Evolutionary conservation across 345 rosid genomes (phyloP), one percentile per base, ranked within the genome.

Genomic region (Trapa incisa): DNA sequence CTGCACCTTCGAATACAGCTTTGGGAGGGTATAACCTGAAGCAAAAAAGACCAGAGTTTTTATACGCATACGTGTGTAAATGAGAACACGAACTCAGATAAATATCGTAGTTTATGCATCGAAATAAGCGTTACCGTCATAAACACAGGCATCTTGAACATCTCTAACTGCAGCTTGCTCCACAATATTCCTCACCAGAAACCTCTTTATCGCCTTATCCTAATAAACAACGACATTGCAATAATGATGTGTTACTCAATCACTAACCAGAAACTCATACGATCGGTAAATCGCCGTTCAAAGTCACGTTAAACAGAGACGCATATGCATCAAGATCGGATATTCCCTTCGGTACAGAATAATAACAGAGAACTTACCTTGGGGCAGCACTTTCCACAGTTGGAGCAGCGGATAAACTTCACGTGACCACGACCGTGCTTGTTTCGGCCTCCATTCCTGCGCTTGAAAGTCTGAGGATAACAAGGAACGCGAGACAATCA

Each of bases 341-440:
- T n/a, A 22, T 5, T 45, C 48, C 36, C 52, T 5, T 36, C 16
- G 17, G 36, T 15, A 41, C 3, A 9, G 16, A 41, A n/a, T 4
- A 2, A 53, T 5, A 10, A 41, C 48, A 45, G 48, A 7, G 48
- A 13, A 22, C 32, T 36, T 13, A 87, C 96, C 86, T 91, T 91
- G 0, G 97, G 96, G 74, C 97, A 91, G 79, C 94, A 87, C 41
- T 91, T 91, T n/a, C 94, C 97, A 71, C 97, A 89, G 79, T 91
- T 91, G 71, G 97, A 89, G 79, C 97, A 91, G 73, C 96, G 90
- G 35, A 91, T 84, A 70, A 86, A 84, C 64, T 91, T 91, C 73
- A 86, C 92, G 41, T 91, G 97, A 15, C 96, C 97, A 15, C 96
- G 91, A 72, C 95, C 92, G 71, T 91, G 94, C 92, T 91, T 91